A percentile compares a stretch with the other conserved stretches of the same genome.
Evolutionary conservation across 2,329 filamentous ascomycete species (phyloP).

Genomic region (Monosporascus ibericus): DNA sequence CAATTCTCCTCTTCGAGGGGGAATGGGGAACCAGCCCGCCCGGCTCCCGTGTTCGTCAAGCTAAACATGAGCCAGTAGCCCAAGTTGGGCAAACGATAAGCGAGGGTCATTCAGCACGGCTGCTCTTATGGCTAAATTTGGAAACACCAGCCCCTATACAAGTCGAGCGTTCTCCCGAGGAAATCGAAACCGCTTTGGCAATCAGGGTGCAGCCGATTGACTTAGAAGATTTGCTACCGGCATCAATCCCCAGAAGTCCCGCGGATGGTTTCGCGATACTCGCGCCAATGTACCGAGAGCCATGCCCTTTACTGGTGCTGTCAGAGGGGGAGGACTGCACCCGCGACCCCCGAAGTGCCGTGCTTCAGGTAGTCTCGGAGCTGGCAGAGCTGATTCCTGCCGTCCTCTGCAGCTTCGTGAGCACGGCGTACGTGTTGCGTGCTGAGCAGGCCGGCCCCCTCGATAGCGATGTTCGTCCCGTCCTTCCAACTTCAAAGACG

Average conservation of each 20-base stretch:
- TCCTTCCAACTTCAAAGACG: background rate
- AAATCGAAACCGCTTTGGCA: too few relatives aligned
- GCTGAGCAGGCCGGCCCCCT: background rate
- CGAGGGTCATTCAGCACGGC: background rate
- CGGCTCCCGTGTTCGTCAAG: background rate
- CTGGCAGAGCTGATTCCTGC: slow-evolving; percentile 17
- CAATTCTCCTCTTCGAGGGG: background rate
- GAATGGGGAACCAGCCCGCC: background rate
- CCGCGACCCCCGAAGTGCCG: slow-evolving; percentile 1
- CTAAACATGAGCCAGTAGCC: background rate
- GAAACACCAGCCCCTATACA: background rate
- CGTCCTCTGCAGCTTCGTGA: slow-evolving; percentile 15
- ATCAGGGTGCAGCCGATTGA: too few relatives aligned
- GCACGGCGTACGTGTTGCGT: slow-evolving; percentile 13
- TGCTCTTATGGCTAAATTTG: background rate
- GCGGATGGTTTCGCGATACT: background rate
- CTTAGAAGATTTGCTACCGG: too few relatives aligned
- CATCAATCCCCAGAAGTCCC: too few relatives aligned
- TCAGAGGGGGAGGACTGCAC: slow-evolving; percentile 1
- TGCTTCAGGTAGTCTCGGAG: slow-evolving; percentile 6
- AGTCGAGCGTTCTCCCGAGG: background rate
- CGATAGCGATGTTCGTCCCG: background rate
- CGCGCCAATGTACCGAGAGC: background rate
- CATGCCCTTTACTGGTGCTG: background rate
- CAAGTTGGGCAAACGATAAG: background rate